Percentiles rank a stretch among this genome's conserved stretches.
Conservation (phyloP, 257 asterid species). For the Solanum pinnatisectum region DNA sequence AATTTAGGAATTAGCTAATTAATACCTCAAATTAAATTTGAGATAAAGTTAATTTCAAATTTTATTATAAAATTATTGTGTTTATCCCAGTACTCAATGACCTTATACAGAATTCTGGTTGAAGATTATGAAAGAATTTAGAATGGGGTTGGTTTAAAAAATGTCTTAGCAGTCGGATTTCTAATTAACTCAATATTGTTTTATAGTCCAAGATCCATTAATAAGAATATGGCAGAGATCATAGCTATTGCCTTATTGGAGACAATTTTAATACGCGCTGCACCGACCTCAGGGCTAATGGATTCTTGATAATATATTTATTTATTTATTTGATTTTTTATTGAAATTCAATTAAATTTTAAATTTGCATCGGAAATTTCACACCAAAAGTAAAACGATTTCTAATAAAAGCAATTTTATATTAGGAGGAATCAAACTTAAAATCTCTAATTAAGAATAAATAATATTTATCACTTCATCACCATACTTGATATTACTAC, state of each 20-base stretch:
- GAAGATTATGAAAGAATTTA: not conserved
- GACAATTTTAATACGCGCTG: not conserved
- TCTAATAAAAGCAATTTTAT: fast-evolving
- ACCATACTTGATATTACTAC: fast-evolving
- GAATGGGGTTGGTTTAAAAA: not conserved
- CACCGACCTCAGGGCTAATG: not conserved
- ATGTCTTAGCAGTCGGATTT: not conserved
- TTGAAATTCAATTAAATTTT: fast-evolving
- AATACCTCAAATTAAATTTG: not conserved
- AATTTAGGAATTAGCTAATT: not conserved
- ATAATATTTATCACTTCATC: too few relatives aligned
- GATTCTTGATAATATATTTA: not conserved
- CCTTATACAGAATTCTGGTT: not conserved
- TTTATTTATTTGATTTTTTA: too few relatives aligned
- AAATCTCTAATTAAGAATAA: fast-evolving
- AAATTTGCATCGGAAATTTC: fast-evolving
- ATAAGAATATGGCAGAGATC: not conserved
- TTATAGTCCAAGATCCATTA: not conserved
- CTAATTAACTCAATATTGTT: not conserved
- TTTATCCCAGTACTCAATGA: too few relatives aligned
- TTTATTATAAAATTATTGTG: too few relatives aligned
- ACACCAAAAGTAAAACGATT: fast-evolving
- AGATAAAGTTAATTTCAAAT: not conserved
- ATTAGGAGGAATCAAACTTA: fast-evolving
- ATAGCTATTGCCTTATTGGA: not conserved